These are phyloP conservation scores for Arabidopsis arenosa DNA, from an alignment of 345 rosid species.

Conservation along the genomic window DNA sequence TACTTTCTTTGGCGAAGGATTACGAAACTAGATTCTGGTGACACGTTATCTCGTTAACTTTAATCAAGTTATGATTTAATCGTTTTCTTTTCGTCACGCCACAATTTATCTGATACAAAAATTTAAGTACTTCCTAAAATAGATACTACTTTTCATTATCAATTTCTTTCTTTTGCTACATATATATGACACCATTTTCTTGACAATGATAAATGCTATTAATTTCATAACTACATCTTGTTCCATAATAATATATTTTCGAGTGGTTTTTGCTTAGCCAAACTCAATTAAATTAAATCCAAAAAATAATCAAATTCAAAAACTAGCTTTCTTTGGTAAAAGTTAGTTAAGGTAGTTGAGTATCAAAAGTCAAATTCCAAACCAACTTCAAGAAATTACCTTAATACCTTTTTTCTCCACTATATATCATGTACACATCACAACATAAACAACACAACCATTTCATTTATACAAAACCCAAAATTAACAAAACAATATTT, in stretches of 20 bases:
- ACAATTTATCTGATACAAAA: neutral
- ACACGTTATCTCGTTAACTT: neutral
- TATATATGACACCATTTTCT: too few species aligned
- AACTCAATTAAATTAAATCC: neutral
- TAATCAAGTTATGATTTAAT: neutral
- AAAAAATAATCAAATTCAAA: neutral
- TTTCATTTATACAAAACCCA: conserved; percentile 25
- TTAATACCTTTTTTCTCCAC: neutral
- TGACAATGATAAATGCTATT: too few species aligned
- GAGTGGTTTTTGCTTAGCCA: too few species aligned
- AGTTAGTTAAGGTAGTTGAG: conserved; percentile 49
- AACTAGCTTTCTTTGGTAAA: conserved; percentile 20
- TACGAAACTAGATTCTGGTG: neutral
- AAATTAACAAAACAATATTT: neutral
- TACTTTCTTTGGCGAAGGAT: neutral
- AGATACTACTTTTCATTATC: too few species aligned
- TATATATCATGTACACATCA: conserved; percentile 19
- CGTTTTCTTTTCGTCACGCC: conserved; percentile 2
- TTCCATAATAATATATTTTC: too few species aligned
- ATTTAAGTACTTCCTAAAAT: too few species aligned
- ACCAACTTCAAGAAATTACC: conserved; percentile 14
- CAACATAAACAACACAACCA: conserved; percentile 18
- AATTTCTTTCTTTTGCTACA: too few species aligned
- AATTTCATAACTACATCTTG: too few species aligned
- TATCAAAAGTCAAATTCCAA: conserved; percentile 33